These are phyloP conservation scores for Lonicera japonica DNA, from an alignment of 129 eudicot species.

Conservation along the genomic window DNA sequence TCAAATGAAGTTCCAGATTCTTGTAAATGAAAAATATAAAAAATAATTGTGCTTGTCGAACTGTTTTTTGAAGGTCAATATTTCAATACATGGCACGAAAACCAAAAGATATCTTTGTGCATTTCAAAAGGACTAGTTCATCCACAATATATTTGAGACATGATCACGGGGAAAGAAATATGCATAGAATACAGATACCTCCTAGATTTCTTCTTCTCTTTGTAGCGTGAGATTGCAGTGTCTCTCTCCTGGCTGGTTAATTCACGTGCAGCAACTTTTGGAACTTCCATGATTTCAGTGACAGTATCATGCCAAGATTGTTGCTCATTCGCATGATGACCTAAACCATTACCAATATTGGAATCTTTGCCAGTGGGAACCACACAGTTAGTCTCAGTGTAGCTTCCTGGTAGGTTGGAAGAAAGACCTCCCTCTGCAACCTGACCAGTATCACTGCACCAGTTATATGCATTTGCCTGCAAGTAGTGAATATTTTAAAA, in stretches of 20 bases:
- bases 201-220: slow-evolving; percentile 85
- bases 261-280: slow-evolving; percentile 42
- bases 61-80: too few species aligned
- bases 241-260: slow-evolving; percentile 67
- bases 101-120: background rate
- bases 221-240: slow-evolving; percentile 81
- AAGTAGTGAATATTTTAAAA: slow-evolving; percentile 2
- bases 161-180: too few species aligned
- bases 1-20: too few species aligned
- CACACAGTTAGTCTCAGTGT: slow-evolving; percentile 32
- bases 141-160: too few species aligned
- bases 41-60: too few species aligned
- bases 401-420: slow-evolving; percentile 27
- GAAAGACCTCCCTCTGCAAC: slow-evolving; percentile 28
- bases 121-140: background rate
- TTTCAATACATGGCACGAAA: background rate
- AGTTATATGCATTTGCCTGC: slow-evolving; percentile 41
- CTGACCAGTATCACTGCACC: slow-evolving; percentile 43
- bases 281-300: slow-evolving; percentile 28
- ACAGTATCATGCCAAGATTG: slow-evolving; percentile 24
- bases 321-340: slow-evolving; percentile 28
- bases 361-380: slow-evolving; percentile 60
- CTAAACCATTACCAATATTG: slow-evolving; percentile 20
- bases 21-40: too few species aligned
- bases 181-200: slow-evolving; percentile 35